phyloP scores from a whole-genome alignment of 306 rosid genomes.

The Styphnolobium japonicum region DNA sequence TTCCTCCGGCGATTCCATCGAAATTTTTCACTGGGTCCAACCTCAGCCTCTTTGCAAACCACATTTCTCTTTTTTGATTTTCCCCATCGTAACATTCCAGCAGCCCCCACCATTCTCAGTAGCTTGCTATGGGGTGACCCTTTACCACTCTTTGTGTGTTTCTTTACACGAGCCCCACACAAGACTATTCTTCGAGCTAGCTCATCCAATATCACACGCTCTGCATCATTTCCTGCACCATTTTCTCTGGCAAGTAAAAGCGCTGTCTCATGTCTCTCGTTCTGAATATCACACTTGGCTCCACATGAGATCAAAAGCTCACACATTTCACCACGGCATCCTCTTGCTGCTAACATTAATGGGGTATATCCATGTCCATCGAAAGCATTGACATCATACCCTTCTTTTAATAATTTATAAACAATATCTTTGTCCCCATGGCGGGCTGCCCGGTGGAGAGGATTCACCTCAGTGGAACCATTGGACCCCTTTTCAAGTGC shows the following conservation, averaged over 20 bases:
- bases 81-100: constrained; percentile 60
- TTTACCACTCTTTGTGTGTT: constrained; percentile 66
- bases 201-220: constrained; percentile 47
- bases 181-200: constrained; percentile 42
- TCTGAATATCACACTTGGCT: constrained; percentile 45
- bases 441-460: constrained; percentile 46
- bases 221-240: constrained; percentile 43
- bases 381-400: constrained; percentile 40
- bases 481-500: constrained; percentile 18
- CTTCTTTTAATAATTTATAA: constrained; percentile 24
- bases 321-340: constrained; percentile 36
- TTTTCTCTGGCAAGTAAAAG: constrained; percentile 45
- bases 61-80: constrained; percentile 57
- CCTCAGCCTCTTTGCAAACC: constrained; percentile 52
- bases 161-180: constrained; percentile 44
- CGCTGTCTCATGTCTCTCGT: constrained; percentile 48
- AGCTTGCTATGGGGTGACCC: constrained; percentile 51
- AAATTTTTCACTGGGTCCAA: constrained; percentile 54
- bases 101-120: constrained; percentile 39
- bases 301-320: constrained; percentile 51
- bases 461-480: constrained; percentile 16
- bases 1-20: constrained; percentile 53
- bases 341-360: constrained; percentile 67
- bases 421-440: constrained; percentile 37
- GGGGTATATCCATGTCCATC: constrained; percentile 53